These are phyloP conservation scores for Sanguinoderma infundibulare DNA, from an alignment of 1,284 basidiomycete genomes.

Conservation along the genomic window DNA sequence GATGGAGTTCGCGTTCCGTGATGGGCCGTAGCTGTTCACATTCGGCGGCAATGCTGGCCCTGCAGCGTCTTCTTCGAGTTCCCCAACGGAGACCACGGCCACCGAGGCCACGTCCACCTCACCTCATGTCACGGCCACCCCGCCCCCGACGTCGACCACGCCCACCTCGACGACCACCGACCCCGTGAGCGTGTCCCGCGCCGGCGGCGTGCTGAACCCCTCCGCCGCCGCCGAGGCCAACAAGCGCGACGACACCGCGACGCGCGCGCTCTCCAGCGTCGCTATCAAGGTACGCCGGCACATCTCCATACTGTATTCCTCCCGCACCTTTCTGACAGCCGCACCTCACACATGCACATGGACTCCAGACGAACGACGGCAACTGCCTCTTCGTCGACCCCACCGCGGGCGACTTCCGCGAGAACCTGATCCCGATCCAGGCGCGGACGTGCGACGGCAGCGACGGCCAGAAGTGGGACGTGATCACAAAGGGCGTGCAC, in stretches of 20 bases:
- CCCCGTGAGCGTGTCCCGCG: slow-evolving; percentile 4
- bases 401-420: slow-evolving; percentile 12
- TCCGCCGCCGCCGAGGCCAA: slow-evolving; percentile 5
- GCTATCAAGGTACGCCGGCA: not conserved
- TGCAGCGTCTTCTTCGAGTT: not conserved
- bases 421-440: slow-evolving; percentile 11
- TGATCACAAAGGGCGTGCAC: slow-evolving; percentile 13
- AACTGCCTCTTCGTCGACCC: slow-evolving; percentile 4
- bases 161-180: not conserved
- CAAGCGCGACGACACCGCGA: slow-evolving; percentile 5
- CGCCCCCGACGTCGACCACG: slow-evolving; percentile 1
- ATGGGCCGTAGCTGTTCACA: not conserved
- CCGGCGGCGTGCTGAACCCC: slow-evolving; percentile 3
- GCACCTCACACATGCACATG: not conserved
- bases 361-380: not conserved
- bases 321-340: not conserved
- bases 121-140: not conserved
- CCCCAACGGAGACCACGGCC: not conserved
- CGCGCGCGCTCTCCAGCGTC: slow-evolving; percentile 2
- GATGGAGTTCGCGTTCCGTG: not conserved
- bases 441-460: slow-evolving; percentile 5
- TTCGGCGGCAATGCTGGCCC: not conserved
- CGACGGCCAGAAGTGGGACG: slow-evolving; percentile 8
- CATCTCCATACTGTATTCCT: too few relatives aligned
- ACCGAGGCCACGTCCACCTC: not conserved